Evolutionary conservation across 2,329 filamentous ascomycete species (phyloP).

Genomic region (Westerdykella ornata): DNA sequence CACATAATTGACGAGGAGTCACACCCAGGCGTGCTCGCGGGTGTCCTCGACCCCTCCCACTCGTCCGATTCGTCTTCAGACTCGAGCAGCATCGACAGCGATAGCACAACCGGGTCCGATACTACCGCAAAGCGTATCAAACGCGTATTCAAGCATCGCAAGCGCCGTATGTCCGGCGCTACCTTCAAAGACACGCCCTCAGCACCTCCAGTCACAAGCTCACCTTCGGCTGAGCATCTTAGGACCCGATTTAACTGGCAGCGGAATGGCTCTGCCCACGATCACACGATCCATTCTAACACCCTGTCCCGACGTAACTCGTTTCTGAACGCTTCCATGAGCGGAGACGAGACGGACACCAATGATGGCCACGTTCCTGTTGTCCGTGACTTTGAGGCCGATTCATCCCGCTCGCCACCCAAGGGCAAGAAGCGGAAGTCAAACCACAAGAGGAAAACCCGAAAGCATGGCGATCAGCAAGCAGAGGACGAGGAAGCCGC

Average conservation of each 20-base stretch:
- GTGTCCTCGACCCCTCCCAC: slow-evolving; percentile 68
- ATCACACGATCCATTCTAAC: no score
- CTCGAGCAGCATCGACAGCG: slow-evolving; percentile 52
- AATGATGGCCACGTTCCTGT: slow-evolving; percentile 40
- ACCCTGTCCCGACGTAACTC: slow-evolving; percentile 31
- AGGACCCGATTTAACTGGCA: no score
- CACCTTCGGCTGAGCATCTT: slow-evolving; percentile 32
- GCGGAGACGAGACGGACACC: slow-evolving; percentile 50
- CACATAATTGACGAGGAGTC: slow-evolving; percentile 89
- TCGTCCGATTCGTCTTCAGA: slow-evolving; percentile 47
- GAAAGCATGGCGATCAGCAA: slow-evolving; percentile 21
- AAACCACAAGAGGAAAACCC: slow-evolving; percentile 44
- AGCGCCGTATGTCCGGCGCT: slow-evolving; percentile 69
- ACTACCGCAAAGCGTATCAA: slow-evolving; percentile 71
- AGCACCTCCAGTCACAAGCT: slow-evolving; percentile 41
- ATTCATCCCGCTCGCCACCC: slow-evolving; percentile 28
- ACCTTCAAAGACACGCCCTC: slow-evolving; percentile 58
- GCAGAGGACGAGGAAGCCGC: slow-evolving; percentile 23
- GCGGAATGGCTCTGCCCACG: no score
- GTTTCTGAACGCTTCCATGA: slow-evolving; percentile 39
- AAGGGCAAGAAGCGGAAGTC: slow-evolving; percentile 37
- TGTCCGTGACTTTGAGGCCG: slow-evolving; percentile 46
- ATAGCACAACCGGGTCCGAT: slow-evolving; percentile 59
- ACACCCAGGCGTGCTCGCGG: slow-evolving; percentile 74
- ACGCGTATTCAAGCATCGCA: slow-evolving; percentile 63